A percentile compares a stretch with the other conserved stretches of the same genome.
Evolutionary conservation across 495 filamentous ascomycete species (phyloP).

Genomic region (Saxophila tyrrhenica): DNA sequence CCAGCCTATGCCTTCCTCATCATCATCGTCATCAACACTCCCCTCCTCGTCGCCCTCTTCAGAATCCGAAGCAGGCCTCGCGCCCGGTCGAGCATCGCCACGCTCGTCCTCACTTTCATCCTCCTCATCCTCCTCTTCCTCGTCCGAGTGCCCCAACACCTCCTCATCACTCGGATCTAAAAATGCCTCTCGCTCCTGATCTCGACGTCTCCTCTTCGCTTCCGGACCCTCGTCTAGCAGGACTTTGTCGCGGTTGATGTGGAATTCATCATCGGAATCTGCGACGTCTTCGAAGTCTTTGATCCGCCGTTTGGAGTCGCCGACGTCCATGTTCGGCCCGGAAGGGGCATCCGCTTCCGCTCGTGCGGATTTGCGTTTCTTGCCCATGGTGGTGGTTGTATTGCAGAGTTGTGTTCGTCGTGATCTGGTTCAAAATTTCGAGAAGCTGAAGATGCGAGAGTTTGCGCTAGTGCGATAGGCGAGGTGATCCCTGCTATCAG

Average conservation of each 20-base stretch:
- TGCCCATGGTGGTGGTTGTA: slow-evolving; percentile 47
- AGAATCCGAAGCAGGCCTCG: slow-evolving; percentile 19
- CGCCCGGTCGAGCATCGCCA: slow-evolving; percentile 15
- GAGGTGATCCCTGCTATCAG: background rate
- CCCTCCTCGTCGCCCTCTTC: slow-evolving; percentile 36
- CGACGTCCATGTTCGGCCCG: slow-evolving; percentile 14
- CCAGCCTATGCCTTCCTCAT: slow-evolving; percentile 70
- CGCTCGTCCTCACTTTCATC: slow-evolving; percentile 39
- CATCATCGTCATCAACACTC: slow-evolving; percentile 43
- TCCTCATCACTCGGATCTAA: slow-evolving; percentile 80
- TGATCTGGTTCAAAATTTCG: background rate
- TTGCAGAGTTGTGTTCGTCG: background rate
- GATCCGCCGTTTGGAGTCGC: slow-evolving; percentile 30
- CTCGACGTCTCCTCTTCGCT: slow-evolving; percentile 61
- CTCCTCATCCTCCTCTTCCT: slow-evolving; percentile 43
- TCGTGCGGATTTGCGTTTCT: slow-evolving; percentile 64
- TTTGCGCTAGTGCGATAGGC: background rate
- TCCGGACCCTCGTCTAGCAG: slow-evolving; percentile 69
- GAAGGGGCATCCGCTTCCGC: slow-evolving; percentile 26
- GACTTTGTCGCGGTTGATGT: slow-evolving; percentile 69
- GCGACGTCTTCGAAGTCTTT: slow-evolving; percentile 73
- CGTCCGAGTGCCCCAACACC: slow-evolving; percentile 52
- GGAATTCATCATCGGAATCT: slow-evolving; percentile 87
- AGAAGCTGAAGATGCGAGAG: background rate
- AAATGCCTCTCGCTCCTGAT: slow-evolving; percentile 40